Percentiles rank a stretch among this genome's conserved stretches.
Conservation (phyloP, 2,329 filamentous ascomycete species). For the Apiospora koreana region DNA sequence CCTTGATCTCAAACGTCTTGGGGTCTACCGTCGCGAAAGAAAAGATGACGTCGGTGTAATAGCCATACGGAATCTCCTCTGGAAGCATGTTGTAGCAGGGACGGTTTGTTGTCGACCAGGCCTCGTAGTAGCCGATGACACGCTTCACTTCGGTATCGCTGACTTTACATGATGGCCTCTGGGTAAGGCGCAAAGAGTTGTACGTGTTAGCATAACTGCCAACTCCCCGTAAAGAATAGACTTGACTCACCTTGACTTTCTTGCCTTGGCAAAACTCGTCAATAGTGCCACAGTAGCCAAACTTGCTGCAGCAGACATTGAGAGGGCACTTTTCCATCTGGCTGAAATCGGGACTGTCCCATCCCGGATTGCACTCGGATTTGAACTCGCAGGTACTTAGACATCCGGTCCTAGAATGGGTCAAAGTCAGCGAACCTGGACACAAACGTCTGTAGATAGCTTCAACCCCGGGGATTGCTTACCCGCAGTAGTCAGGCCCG, state of each 20-base stretch:
- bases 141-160: constrained; percentile 8
- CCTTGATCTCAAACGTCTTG: constrained; percentile 23
- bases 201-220: neutral
- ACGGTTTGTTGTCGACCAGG: constrained; percentile 19
- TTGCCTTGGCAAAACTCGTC: constrained; percentile 18
- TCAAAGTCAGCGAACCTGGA: neutral
- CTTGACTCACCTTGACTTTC: constrained; percentile 7
- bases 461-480: neutral
- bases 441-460: neutral
- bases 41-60: constrained; percentile 3
- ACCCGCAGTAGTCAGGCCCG: constrained; percentile 17
- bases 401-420: constrained; percentile 20
- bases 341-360: constrained; percentile 21
- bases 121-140: constrained; percentile 30
- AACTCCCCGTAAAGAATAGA: constrained; percentile 9
- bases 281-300: constrained; percentile 28
- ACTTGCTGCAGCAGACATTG: constrained; percentile 31
- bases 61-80: neutral
- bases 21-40: constrained; percentile 38
- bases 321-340: constrained; percentile 22
- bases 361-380: constrained; percentile 26
- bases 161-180: constrained; percentile 11
- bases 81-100: neutral
- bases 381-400: constrained; percentile 22
- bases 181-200: constrained; percentile 13